Conservation (phyloP, 768 basidiomycete species). For the Lactarius tabidus region DNA sequence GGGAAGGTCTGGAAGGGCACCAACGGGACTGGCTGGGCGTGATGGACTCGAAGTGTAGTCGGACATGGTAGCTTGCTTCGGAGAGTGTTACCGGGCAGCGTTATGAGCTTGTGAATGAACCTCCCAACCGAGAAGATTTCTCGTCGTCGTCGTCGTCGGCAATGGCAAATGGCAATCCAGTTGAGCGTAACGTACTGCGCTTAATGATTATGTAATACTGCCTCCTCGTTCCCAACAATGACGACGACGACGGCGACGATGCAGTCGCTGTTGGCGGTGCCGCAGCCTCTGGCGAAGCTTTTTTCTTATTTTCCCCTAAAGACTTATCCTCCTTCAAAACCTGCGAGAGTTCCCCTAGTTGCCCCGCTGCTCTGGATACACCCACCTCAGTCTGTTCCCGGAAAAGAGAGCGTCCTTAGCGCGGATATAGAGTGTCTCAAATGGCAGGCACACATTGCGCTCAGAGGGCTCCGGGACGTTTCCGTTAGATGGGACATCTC, state of each 20-base stretch:
- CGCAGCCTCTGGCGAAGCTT: constrained; percentile 20
- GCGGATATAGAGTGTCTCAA: constrained; percentile 83
- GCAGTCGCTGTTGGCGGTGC: constrained; percentile 12
- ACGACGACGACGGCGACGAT: constrained; percentile 12
- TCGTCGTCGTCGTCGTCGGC: constrained; percentile 2
- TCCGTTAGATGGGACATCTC: constrained; percentile 64
- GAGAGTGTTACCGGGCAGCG: background rate
- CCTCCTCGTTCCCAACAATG: background rate
- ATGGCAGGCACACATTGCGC: constrained; percentile 82
- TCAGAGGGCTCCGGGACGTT: constrained; percentile 52
- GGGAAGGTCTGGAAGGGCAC: constrained; percentile 40
- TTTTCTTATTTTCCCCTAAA: constrained; percentile 27
- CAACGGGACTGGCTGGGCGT: constrained; percentile 53
- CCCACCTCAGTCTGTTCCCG: constrained; percentile 28
- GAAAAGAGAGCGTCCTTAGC: constrained; percentile 45
- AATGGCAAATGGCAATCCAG: background rate
- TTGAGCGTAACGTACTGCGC: background rate
- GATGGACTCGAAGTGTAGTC: constrained; percentile 51
- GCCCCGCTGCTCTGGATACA: constrained; percentile 64
- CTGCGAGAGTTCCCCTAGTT: constrained; percentile 20
- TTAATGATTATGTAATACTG: background rate
- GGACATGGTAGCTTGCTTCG: constrained; percentile 32
- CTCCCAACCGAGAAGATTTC: background rate
- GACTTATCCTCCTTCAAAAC: constrained; percentile 25
- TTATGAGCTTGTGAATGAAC: background rate